Conservation (phyloP, 225 moss, liverwort and hornwort genomes). For the Sphagnum tenellum region DNA sequence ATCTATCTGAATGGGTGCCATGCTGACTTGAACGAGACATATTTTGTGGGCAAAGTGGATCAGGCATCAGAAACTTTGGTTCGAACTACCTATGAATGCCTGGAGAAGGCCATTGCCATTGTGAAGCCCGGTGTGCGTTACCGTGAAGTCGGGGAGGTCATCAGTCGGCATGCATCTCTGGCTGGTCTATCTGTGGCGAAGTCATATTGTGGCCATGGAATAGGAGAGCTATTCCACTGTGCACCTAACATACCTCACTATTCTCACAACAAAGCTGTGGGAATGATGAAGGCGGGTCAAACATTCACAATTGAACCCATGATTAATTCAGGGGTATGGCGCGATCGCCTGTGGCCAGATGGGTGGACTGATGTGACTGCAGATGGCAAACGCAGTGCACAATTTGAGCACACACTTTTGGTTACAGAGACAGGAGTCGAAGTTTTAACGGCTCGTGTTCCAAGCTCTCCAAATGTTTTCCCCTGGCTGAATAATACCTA, state of each 20-base stretch:
- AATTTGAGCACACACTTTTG: constrained; percentile 96
- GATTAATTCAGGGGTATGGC: constrained; percentile 92
- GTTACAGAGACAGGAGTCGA: constrained; percentile 91
- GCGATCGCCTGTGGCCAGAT: constrained; percentile 96
- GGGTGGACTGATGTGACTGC: constrained; percentile 75
- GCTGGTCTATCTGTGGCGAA: constrained; percentile 87
- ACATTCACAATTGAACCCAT: constrained; percentile 94
- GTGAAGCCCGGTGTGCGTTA: constrained; percentile 94
- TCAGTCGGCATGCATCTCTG: constrained; percentile 76
- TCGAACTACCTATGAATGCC: constrained; percentile 78
- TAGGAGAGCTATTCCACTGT: constrained; percentile 98
- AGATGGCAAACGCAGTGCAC: constrained; percentile 91
- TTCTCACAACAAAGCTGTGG: constrained; percentile 96
- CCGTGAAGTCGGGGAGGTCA: constrained; percentile 93
- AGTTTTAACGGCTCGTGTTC: constrained; percentile 86
- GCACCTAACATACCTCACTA: constrained; percentile 98
- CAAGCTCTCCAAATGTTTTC: constrained; percentile 71
- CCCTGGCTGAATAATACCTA: constrained; percentile 47
- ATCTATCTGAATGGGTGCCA: constrained; percentile 82
- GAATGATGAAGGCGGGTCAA: constrained; percentile 97
- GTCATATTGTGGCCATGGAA: constrained; percentile 94
- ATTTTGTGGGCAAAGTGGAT: constrained; percentile 85
- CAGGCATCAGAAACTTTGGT: constrained; percentile 71
- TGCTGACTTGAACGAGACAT: constrained; percentile 96
- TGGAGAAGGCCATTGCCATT: constrained; percentile 82